Percentiles rank a stretch among this genome's conserved stretches.
Conservation (phyloP, 2,329 filamentous ascomycete genomes). For the Mycosphaerelloides madeirae region DNA sequence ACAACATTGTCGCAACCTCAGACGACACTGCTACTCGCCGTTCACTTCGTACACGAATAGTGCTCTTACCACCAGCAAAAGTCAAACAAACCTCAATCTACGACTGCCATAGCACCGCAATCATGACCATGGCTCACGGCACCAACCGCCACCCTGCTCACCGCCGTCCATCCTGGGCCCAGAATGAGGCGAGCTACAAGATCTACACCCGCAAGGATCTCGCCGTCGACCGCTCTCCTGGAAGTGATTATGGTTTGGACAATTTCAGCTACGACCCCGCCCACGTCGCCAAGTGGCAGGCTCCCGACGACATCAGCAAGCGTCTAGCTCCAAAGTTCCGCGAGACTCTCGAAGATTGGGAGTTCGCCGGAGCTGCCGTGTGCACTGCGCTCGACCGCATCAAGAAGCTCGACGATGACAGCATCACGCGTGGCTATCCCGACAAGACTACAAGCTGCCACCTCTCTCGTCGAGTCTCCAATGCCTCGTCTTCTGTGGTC, state of each 20-base stretch:
- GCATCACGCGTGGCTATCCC: constrained; percentile 30
- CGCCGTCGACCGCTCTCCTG: constrained; percentile 17
- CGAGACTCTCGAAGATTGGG: constrained; percentile 34
- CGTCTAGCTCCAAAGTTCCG: constrained; percentile 35
- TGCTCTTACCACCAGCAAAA: background rate
- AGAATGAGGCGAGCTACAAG: constrained; percentile 20
- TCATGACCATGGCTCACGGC: background rate
- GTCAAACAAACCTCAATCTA: background rate
- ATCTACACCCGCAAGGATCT: constrained; percentile 22
- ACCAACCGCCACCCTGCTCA: constrained; percentile 19
- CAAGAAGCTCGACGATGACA: constrained; percentile 30
- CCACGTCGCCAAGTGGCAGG: constrained; percentile 37
- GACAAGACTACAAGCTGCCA: constrained; percentile 16
- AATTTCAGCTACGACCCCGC: constrained; percentile 33
- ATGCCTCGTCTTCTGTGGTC: constrained; percentile 4
- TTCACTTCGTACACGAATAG: too few relatives aligned
- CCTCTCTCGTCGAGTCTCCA: constrained; percentile 12
- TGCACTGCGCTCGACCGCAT: constrained; percentile 38
- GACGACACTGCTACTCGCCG: too few relatives aligned
- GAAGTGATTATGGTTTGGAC: constrained; percentile 25
- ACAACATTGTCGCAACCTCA: background rate
- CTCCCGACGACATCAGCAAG: constrained; percentile 35
- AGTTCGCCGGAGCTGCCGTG: constrained; percentile 43
- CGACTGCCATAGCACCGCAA: background rate
- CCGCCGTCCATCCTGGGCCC: constrained; percentile 28